Conservation (phyloP, 148 eudicot species). For the Spergularia bocconei region DNA sequence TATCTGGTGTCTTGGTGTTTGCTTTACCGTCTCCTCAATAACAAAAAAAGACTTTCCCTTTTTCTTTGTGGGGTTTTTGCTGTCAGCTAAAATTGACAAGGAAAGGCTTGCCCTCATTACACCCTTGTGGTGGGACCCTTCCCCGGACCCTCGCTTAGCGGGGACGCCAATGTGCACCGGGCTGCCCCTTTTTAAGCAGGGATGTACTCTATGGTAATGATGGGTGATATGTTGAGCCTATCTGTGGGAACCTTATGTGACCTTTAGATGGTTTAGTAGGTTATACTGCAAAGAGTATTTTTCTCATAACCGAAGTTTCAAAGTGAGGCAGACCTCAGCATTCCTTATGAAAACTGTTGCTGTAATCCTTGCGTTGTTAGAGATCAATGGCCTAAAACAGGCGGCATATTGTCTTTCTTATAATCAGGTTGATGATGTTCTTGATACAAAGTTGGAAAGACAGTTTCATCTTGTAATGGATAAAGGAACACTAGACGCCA, state of each 20-base stretch:
- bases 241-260: not conserved
- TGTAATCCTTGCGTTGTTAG: not conserved
- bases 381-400: not conserved
- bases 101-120: no score
- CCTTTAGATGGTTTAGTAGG: not conserved
- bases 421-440: constrained; percentile 95
- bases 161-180: no score
- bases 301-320: not conserved
- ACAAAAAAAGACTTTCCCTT: not conserved
- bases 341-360: not conserved
- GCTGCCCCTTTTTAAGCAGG: no score
- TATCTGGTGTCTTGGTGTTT: not conserved
- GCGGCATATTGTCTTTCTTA: constrained; percentile 4
- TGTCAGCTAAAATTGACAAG: no score
- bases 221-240: not conserved
- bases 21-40: no score
- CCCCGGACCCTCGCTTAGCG: no score
- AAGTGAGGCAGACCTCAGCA: no score
- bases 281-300: not conserved
- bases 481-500: constrained; percentile 96
- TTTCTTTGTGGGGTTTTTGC: not conserved
- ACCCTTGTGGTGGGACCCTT: no score
- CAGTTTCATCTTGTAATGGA: constrained; percentile 79
- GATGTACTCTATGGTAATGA: not conserved
- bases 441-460: constrained; percentile 73